Evolutionary conservation across 768 basidiomycete genomes (phyloP).

Genomic region (Trametes cinnabarina): DNA sequence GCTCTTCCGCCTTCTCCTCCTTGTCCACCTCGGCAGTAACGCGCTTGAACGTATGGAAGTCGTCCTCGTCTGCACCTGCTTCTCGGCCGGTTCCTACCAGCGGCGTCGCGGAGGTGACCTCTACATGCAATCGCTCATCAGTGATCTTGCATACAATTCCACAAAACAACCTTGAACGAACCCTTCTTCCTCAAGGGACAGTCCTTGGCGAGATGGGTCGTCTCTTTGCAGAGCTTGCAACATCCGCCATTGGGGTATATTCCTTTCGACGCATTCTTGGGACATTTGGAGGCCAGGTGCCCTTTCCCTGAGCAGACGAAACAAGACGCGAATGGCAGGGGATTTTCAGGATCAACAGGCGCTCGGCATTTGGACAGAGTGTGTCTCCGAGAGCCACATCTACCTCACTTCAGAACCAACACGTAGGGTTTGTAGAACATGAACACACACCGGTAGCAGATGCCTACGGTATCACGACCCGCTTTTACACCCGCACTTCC

Average conservation of each 20-base stretch:
- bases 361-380: slow-evolving; percentile 77
- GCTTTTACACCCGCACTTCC: slow-evolving; percentile 26
- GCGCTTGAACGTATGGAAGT: slow-evolving; percentile 82
- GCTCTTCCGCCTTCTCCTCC: slow-evolving; percentile 52
- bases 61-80: slow-evolving; percentile 90
- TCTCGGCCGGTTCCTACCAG: slow-evolving; percentile 48
- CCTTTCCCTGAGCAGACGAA: slow-evolving; percentile 86
- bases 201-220: slow-evolving; percentile 81
- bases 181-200: slow-evolving; percentile 68
- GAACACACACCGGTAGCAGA: slow-evolving; percentile 32
- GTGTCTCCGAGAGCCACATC: slow-evolving; percentile 81
- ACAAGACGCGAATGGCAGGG: slow-evolving; percentile 86
- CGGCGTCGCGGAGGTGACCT: slow-evolving; percentile 38
- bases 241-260: slow-evolving; percentile 89
- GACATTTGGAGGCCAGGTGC: slow-evolving; percentile 83
- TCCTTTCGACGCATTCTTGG: slow-evolving; percentile 74
- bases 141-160: not conserved
- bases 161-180: slow-evolving; percentile 24
- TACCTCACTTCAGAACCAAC: slow-evolving; percentile 28
- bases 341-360: slow-evolving; percentile 56
- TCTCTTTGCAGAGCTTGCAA: slow-evolving; percentile 87
- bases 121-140: slow-evolving; percentile 19
- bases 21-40: slow-evolving; percentile 56
- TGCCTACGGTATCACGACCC: slow-evolving; percentile 73
- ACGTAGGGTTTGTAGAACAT: not conserved